Percentiles rank a stretch among this genome's conserved stretches.
These are phyloP conservation scores for Ajuga chamaepitys DNA, from an alignment of 257 asterid genomes.

Conservation along the genomic window DNA sequence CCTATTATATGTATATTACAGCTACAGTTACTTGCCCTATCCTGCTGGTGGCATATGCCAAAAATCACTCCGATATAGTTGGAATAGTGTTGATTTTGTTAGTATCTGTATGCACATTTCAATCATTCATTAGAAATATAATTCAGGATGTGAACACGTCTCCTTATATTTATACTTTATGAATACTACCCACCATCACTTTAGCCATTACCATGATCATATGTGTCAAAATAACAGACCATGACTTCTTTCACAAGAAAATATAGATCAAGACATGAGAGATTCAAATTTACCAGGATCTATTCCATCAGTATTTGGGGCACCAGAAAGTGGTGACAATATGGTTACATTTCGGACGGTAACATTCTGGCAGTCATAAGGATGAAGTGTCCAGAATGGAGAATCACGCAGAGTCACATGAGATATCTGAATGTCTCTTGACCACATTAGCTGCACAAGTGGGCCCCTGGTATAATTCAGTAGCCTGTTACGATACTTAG, in stretches of 20 bases:
- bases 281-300: slow-evolving; percentile 65
- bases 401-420: slow-evolving; percentile 78
- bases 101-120: too few species aligned
- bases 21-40: too few species aligned
- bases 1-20: too few species aligned
- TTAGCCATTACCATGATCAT: not conserved
- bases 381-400: slow-evolving; percentile 93
- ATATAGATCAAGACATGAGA: slow-evolving; percentile 2
- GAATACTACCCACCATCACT: not conserved
- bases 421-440: slow-evolving; percentile 68
- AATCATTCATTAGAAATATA: too few species aligned
- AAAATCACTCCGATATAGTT: too few species aligned
- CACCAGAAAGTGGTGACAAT: slow-evolving; percentile 78
- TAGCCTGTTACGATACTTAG: slow-evolving; percentile 48
- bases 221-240: not conserved
- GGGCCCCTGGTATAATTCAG: slow-evolving; percentile 88
- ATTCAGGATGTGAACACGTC: too few species aligned
- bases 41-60: too few species aligned
- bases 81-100: too few species aligned
- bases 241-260: too few species aligned
- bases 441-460: slow-evolving; percentile 94
- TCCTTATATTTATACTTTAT: not conserved
- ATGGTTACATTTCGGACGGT: slow-evolving; percentile 66
- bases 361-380: slow-evolving; percentile 83
- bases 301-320: slow-evolving; percentile 95